Conservation (phyloP, 352 stramenopile species). For the Pythium plurisporium region DNA sequence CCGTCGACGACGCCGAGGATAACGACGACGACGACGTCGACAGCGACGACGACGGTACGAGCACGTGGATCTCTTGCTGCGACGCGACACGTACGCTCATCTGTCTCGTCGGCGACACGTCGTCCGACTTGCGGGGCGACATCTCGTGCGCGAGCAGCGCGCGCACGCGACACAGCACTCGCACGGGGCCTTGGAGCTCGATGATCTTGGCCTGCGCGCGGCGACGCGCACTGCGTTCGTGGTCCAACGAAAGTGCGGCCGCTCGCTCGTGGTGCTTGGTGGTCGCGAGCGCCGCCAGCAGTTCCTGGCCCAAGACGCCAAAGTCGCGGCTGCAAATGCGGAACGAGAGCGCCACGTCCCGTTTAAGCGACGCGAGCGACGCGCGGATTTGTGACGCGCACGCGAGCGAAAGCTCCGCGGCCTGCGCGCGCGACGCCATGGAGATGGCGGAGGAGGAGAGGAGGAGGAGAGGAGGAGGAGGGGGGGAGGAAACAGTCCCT, state of each 20-base stretch:
- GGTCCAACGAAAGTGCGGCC: constrained; percentile 33
- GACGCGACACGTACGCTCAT: constrained; percentile 1
- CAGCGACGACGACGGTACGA: constrained; percentile 8
- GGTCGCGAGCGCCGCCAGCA: constrained; percentile 42
- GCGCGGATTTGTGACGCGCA: constrained; percentile 29
- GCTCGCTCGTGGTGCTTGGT: constrained; percentile 33
- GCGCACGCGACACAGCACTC: constrained; percentile 79
- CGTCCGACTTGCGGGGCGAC: constrained; percentile 6
- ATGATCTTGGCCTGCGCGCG: constrained; percentile 42
- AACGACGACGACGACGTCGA: not conserved
- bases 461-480: not conserved
- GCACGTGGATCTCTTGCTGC: constrained; percentile 21
- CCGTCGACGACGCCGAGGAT: not conserved
- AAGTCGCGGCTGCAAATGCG: constrained; percentile 71
- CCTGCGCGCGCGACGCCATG: constrained; percentile 8
- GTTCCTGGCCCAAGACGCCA: constrained; percentile 52
- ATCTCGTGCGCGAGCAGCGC: constrained; percentile 27
- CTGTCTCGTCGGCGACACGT: not conserved
- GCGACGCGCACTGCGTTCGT: constrained; percentile 43
- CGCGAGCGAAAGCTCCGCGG: constrained; percentile 7
- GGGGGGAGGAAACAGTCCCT: not conserved
- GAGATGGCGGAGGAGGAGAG: not conserved
- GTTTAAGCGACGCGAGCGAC: constrained; percentile 44
- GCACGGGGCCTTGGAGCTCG: constrained; percentile 57
- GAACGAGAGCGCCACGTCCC: constrained; percentile 64